Evolutionary conservation across 176 grass and related monocot species (phyloP).

Genomic region (Cocos nucifera): DNA sequence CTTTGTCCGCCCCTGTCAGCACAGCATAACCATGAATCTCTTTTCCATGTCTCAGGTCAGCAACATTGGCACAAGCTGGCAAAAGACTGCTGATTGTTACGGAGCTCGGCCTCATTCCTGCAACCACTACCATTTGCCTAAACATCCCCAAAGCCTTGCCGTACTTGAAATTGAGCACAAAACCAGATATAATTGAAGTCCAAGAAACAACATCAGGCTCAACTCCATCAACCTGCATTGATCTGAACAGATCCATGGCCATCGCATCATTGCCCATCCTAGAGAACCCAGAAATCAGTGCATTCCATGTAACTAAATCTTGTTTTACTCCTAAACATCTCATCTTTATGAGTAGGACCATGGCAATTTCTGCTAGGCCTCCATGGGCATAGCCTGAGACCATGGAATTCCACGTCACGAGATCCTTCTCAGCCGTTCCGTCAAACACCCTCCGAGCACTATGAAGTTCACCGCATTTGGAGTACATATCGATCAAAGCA

Average conservation of each 20-base stretch:
- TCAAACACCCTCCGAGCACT: conserved; percentile 57
- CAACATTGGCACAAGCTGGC: conserved; percentile 44
- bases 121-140: conserved; percentile 28
- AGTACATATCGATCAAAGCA: conserved; percentile 56
- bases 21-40: conserved; percentile 49
- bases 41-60: conserved; percentile 44
- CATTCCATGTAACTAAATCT: conserved; percentile 54
- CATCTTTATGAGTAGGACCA: conserved; percentile 48
- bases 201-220: conserved; percentile 48
- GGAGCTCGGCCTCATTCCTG: conserved; percentile 26
- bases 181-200: conserved; percentile 45
- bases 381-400: conserved; percentile 49
- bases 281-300: conserved; percentile 36
- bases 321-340: conserved; percentile 19
- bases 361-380: conserved; percentile 24
- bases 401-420: conserved; percentile 54
- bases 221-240: conserved; percentile 38
- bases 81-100: conserved; percentile 46
- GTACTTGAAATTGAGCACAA: conserved; percentile 46
- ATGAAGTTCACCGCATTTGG: conserved; percentile 30
- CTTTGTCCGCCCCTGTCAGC: conserved; percentile 20
- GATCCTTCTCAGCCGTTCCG: conserved; percentile 26
- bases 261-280: conserved; percentile 22
- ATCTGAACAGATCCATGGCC: conserved; percentile 25
- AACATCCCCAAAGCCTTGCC: conserved; percentile 30